Base-by-base conservation (phyloP, 2,329 filamentous ascomycete genomes). In the Thielaviopsis cerberus region DNA sequence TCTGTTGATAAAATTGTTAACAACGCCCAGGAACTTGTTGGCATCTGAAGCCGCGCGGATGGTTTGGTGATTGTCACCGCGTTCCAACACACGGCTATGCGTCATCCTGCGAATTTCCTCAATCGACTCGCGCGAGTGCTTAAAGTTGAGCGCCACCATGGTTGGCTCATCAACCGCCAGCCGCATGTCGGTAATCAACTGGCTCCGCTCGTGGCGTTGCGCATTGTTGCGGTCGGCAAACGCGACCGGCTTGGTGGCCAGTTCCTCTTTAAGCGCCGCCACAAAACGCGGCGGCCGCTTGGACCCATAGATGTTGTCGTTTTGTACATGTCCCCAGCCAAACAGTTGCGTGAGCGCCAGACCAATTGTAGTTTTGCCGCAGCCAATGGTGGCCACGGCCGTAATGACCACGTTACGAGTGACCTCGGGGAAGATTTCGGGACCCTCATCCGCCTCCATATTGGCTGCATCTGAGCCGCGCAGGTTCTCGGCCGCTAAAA, bases 21-120 rank as follows among this genome's bases (percentile, higher is more conserved):
- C 97, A 64, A 98, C 94, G 4, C 81, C 80, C 53, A 92, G 75
- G 58, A 92, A 87, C 68, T 95, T 91, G 20, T 76, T 72, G 53
- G 75, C 71, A 51, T 85, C 79, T 58, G 86, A 85, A 52, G 80
- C 85, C 11, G 91, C 90, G 66, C 92, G 89, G 61, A 98, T 97
- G 0, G 92, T 98, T 71, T 98, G 92, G 69, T 98, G 92, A 66
- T 97, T 97, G 69, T 98, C 89, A 15, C 92, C 92, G 23, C 92
- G 85, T 5, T 81, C 77, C 22, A 96, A 73, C 0, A 98, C 88
- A 54, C 92, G 83, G 62, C 83, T 78, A 59, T 81, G 83, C 0
- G 89, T 94, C 25, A 91, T 76, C 59, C 79, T 74, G 51, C 86
- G 80, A 62, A 97, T 87, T 30, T 79, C 74, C 54, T 86, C 77